phyloP scores from a whole-genome alignment of 441 rosid species.

The Flueggea neowawraea region DNA sequence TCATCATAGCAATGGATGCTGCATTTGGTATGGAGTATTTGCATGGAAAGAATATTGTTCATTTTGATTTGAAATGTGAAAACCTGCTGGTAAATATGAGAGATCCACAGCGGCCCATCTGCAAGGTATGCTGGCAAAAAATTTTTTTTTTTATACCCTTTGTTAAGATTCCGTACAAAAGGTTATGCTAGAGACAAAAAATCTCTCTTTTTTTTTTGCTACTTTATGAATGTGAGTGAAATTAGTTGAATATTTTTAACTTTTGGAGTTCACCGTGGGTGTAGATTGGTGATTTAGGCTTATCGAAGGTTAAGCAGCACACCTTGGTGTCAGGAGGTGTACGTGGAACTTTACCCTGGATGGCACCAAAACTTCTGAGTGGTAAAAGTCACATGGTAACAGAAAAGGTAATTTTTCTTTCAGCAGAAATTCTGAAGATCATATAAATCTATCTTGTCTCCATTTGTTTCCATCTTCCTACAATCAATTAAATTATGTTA shows the following conservation, averaged over 20 bases:
- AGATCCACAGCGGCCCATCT: conserved; percentile 97
- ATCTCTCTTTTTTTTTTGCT: no score
- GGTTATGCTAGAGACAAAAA: no score
- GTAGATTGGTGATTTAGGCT: conserved; percentile 96
- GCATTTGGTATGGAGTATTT: conserved; percentile 99
- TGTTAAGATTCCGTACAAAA: neutral
- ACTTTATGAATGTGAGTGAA: no score
- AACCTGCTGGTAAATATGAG: conserved; percentile 97
- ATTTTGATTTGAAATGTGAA: conserved; percentile 97
- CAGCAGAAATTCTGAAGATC: neutral
- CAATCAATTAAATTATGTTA: conserved; percentile 3
- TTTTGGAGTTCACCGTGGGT: conserved; percentile 16
- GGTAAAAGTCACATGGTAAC: conserved; percentile 98
- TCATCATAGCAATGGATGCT: conserved; percentile 97
- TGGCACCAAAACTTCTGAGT: conserved; percentile 99
- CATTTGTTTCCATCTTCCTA: conserved; percentile 1
- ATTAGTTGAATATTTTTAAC: no score
- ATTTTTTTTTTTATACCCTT: neutral
- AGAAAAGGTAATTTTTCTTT: conserved; percentile 63
- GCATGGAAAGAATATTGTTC: conserved; percentile 97
- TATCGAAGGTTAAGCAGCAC: conserved; percentile 95
- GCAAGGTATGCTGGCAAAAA: conserved; percentile 65
- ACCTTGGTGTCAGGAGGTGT: conserved; percentile 98
- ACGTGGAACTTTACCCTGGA: conserved; percentile 99
- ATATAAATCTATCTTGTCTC: neutral